Percentiles rank a stretch among this genome's conserved stretches.
Evolutionary conservation across 352 stramenopile genomes (phyloP).

Genomic region (Phytophthora meadii): DNA sequence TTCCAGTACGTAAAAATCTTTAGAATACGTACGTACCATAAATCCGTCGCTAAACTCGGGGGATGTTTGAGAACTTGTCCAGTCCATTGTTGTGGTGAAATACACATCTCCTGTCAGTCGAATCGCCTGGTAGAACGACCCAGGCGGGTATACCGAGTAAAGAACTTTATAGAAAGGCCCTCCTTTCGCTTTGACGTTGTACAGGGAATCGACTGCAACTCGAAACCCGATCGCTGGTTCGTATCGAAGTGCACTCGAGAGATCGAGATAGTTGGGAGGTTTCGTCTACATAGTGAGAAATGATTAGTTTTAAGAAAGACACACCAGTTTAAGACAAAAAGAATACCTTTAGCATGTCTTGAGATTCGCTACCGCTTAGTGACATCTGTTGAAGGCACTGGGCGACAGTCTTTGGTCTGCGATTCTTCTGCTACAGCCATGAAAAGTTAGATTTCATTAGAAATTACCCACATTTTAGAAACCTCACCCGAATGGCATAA

Average conservation of each 20-base stretch:
- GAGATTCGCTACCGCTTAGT: constrained; percentile 13
- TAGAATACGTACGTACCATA: constrained; percentile 46
- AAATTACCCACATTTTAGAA: not conserved
- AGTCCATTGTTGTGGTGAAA: constrained; percentile 71
- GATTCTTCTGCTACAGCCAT: constrained; percentile 26
- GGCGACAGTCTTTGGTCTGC: constrained; percentile 27
- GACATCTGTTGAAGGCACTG: constrained; percentile 36
- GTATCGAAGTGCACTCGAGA: constrained; percentile 57
- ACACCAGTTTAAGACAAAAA: not conserved
- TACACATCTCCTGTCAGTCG: constrained; percentile 57
- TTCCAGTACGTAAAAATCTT: not conserved
- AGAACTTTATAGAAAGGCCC: constrained; percentile 63
- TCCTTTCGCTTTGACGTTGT: constrained; percentile 68
- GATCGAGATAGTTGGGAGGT: constrained; percentile 52
- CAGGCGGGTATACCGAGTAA: constrained; percentile 58
- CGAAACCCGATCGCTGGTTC: constrained; percentile 69
- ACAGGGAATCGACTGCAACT: constrained; percentile 66
- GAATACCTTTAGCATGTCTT: constrained; percentile 41
- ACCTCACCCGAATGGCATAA: constrained; percentile 57
- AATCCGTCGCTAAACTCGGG: constrained; percentile 71
- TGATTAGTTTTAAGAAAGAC: not conserved
- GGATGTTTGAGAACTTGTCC: constrained; percentile 59
- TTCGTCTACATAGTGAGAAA: constrained; percentile 38
- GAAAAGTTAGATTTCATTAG: not conserved
- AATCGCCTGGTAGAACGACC: constrained; percentile 68